These are phyloP conservation scores for Lactarius hengduanensis DNA, from an alignment of 768 basidiomycete genomes.

Conservation along the genomic window DNA sequence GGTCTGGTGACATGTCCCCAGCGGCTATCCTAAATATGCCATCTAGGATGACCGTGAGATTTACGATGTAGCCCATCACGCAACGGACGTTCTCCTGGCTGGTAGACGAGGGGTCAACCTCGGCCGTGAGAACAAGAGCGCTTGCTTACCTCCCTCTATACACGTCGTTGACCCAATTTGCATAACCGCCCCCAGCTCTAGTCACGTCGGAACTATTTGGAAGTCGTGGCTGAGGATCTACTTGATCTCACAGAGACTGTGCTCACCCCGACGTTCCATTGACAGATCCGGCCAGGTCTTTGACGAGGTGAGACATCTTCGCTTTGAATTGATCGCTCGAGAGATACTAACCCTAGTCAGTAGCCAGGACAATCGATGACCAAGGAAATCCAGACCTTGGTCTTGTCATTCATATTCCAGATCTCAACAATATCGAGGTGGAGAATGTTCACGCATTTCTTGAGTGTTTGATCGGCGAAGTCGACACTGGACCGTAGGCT, in stretches of 20 bases:
- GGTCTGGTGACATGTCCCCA: neutral
- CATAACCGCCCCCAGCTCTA: neutral
- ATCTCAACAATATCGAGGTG: constrained; percentile 14
- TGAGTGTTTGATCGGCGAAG: constrained; percentile 1
- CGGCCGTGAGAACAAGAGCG: too few relatives aligned
- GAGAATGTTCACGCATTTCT: constrained; percentile 5
- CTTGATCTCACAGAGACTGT: too few relatives aligned
- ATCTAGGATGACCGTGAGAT: constrained; percentile 9
- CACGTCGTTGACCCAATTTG: neutral
- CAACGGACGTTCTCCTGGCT: constrained; percentile 11
- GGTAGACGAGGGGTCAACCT: neutral
- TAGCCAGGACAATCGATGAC: neutral
- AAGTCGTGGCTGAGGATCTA: neutral
- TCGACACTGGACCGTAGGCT: constrained; percentile 8
- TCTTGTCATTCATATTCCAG: constrained; percentile 11
- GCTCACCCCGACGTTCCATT: neutral
- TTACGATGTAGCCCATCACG: constrained; percentile 19
- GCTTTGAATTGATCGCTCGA: neutral
- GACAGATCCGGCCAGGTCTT: neutral
- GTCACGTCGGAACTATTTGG: neutral
- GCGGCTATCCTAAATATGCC: neutral
- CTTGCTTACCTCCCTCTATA: constrained; percentile 4
- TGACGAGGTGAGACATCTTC: constrained; percentile 14
- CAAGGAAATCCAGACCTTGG: neutral
- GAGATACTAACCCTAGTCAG: constrained; percentile 10